Evolutionary conservation across 2,329 filamentous ascomycete species (phyloP), one percentile per base, ranked within the genome.

Genomic region (Pleurostoma richardsiae): DNA sequence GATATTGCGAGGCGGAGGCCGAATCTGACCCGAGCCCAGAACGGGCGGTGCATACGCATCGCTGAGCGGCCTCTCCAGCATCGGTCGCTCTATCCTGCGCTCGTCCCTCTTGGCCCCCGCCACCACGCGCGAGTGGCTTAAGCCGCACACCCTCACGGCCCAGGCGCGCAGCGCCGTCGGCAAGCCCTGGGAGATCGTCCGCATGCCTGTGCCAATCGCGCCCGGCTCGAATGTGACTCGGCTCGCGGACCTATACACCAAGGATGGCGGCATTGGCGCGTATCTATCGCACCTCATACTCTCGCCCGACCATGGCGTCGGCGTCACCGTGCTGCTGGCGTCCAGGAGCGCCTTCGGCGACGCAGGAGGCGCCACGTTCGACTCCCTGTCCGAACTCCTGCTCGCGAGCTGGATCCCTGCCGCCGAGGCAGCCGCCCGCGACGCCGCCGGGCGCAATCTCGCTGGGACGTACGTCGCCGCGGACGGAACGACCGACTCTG

Each of bases 81-180:
- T 74, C n/a, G 70, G 70, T 11, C 66, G 65, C 3, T 63, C 66
- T 27, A 71, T 75, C 49, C 59, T 74, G 19, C 55, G 55, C 8
- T 67, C 63, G 19, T 60, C 60, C 0, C 55, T 73, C 1, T 53
- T 74, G 1, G 49, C 62, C 0, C 53, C 61, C 0, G 51, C 57
- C 3, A 51, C 60, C 10, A 73, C 71, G 0, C 61, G 67, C 11
- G 59, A 68, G 31, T 74, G 72, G 72, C 57, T 76, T 19, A 71
- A 71, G 43, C 71, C 72, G 0, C 52, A 54, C 1, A 54, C 62
- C 4, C 59, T 67, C 28, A 68, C 65, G 1, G 61, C 69, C 4
- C 66, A 68, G 30, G 52, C 67, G 1, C 49, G 56, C 39, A 62
- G 65, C 8, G 62, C 64, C 2, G 59, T 72, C 2, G 67, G 70